Percentiles rank a stretch among this genome's conserved stretches.
phyloP scores from a whole-genome alignment of 2,329 filamentous ascomycete species.

The Trichoderma hamatum region DNA sequence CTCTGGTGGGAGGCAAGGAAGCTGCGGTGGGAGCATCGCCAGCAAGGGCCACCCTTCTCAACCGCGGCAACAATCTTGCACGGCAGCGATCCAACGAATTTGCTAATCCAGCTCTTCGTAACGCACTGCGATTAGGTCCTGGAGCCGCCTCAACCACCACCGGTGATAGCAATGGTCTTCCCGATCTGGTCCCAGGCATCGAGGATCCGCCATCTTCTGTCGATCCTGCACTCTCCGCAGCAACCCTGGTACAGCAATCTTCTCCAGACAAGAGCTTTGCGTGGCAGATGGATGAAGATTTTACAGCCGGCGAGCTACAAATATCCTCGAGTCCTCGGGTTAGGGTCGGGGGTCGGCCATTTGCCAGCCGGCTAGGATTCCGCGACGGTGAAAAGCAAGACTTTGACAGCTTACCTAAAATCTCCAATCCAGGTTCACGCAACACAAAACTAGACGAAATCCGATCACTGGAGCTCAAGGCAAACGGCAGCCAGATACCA shows the following conservation, averaged over 20 bases:
- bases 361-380: constrained; percentile 41
- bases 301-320: constrained; percentile 59
- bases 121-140: neutral
- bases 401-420: constrained; percentile 36
- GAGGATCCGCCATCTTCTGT: constrained; percentile 44
- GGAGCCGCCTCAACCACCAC: neutral
- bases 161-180: constrained; percentile 33
- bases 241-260: neutral
- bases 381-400: constrained; percentile 36
- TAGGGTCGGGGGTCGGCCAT: constrained; percentile 42
- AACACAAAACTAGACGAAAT: constrained; percentile 53
- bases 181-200: constrained; percentile 45
- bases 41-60: constrained; percentile 4
- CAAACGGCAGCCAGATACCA: constrained; percentile 34
- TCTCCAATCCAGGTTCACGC: constrained; percentile 38
- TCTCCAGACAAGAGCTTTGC: constrained; percentile 57
- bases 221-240: constrained; percentile 32
- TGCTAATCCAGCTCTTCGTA: constrained; percentile 11
- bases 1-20: constrained; percentile 21
- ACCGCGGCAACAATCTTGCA: neutral
- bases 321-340: constrained; percentile 60
- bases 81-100: neutral
- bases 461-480: constrained; percentile 46
- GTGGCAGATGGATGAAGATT: constrained; percentile 61
- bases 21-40: constrained; percentile 1